These are phyloP conservation scores for Fusarium temperatum DNA, from an alignment of 2,329 filamentous ascomycete genomes.

Conservation along the genomic window DNA sequence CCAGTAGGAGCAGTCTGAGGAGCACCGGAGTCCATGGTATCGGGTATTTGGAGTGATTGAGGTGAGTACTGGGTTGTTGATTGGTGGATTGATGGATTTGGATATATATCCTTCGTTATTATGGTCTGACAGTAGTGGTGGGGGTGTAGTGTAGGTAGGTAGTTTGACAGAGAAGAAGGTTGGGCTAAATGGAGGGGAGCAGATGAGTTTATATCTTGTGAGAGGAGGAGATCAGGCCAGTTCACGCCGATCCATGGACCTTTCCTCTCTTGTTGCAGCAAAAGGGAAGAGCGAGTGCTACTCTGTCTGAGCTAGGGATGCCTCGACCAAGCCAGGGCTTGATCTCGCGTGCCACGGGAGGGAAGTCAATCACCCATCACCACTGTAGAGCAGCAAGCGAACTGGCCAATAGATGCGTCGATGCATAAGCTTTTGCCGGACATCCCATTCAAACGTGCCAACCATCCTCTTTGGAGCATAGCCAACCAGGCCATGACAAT, in stretches of 20 bases:
- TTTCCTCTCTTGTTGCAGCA: not conserved
- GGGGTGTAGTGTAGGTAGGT: not conserved
- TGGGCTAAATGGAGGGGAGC: not conserved
- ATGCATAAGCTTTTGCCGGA: constrained; percentile 26
- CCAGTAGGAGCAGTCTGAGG: constrained; percentile 33
- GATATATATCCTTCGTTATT: not conserved
- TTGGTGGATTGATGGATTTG: not conserved
- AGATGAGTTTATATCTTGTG: constrained; percentile 23
- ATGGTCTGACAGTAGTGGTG: not conserved
- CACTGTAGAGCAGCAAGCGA: constrained; percentile 6
- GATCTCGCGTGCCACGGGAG: constrained; percentile 26
- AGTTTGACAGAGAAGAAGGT: not conserved
- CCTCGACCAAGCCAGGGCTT: constrained; percentile 18
- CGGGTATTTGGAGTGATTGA: not conserved
- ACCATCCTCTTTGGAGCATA: constrained; percentile 24
- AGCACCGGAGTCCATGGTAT: constrained; percentile 45
- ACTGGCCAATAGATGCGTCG: constrained; percentile 13
- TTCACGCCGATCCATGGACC: constrained; percentile 19
- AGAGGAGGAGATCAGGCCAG: constrained; percentile 15
- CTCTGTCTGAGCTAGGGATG: constrained; percentile 11
- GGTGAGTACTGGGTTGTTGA: not conserved
- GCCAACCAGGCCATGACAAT: constrained; percentile 32
- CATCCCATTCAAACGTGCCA: constrained; percentile 23
- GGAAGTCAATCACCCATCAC: constrained; percentile 31
- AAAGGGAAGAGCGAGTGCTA: constrained; percentile 6